These are phyloP conservation scores for Kodamaea anthophila DNA, from an alignment of 1,139 yeast species.

Conservation along the genomic window DNA sequence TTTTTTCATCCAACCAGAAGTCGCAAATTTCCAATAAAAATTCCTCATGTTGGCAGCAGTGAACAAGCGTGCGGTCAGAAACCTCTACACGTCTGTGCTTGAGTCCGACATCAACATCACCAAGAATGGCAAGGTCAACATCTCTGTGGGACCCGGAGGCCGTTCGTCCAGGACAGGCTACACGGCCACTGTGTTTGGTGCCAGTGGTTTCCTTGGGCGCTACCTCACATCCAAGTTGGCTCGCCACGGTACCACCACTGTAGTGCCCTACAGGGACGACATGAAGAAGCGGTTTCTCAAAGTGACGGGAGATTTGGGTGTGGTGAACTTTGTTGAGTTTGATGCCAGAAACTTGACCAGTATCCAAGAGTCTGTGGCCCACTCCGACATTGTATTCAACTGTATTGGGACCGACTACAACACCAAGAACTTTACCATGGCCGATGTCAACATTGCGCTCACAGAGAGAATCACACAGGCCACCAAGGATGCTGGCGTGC, in stretches of 20 bases:
- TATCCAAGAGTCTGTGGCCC: slow-evolving; percentile 71
- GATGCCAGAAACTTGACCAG: slow-evolving; percentile 75
- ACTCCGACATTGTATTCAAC: slow-evolving; percentile 79
- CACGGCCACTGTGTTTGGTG: slow-evolving; percentile 87
- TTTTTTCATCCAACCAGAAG: slow-evolving; percentile 20
- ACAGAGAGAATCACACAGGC: slow-evolving; percentile 75
- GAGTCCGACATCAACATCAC: slow-evolving; percentile 68
- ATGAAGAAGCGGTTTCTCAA: slow-evolving; percentile 74
- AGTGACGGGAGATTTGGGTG: slow-evolving; percentile 84
- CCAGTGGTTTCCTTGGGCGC: slow-evolving; percentile 74
- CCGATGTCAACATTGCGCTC: slow-evolving; percentile 76
- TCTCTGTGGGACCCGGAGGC: slow-evolving; percentile 73
- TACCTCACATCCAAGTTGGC: slow-evolving; percentile 68
- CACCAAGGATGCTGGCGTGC: slow-evolving; percentile 64
- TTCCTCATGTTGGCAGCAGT: slow-evolving; percentile 25
- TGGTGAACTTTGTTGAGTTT: slow-evolving; percentile 76
- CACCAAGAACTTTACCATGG: slow-evolving; percentile 78
- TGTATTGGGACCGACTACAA: slow-evolving; percentile 72
- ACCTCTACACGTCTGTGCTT: slow-evolving; percentile 38
- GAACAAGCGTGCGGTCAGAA: slow-evolving; percentile 20
- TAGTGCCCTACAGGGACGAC: slow-evolving; percentile 78
- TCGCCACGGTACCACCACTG: slow-evolving; percentile 72
- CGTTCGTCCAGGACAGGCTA: slow-evolving; percentile 86
- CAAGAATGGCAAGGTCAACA: slow-evolving; percentile 65
- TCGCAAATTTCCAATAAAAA: slow-evolving; percentile 12